These are phyloP conservation scores for Cryphonectria naterciae DNA, from an alignment of 2,329 filamentous ascomycete species.

Conservation along the genomic window DNA sequence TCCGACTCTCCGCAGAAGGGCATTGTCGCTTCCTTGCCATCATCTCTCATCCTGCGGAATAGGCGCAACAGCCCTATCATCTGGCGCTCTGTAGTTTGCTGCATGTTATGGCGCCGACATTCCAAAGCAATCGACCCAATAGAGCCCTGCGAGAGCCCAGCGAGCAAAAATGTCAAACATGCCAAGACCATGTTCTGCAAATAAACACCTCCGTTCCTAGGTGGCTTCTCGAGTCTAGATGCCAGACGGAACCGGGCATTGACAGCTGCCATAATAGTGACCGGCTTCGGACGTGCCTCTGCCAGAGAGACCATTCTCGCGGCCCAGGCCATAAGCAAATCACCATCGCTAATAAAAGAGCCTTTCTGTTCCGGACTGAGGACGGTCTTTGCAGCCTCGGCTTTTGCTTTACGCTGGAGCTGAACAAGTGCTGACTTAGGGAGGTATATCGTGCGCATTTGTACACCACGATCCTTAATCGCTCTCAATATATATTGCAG, in stretches of 20 bases:
- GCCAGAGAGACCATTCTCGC: constrained; percentile 31
- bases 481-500: constrained; percentile 37
- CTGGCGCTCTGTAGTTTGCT: constrained; percentile 42
- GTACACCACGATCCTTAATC: constrained; percentile 36
- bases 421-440: constrained; percentile 37
- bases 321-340: constrained; percentile 48
- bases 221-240: constrained; percentile 23
- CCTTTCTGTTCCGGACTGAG: constrained; percentile 25
- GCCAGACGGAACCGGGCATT: constrained; percentile 37
- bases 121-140: constrained; percentile 37
- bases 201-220: constrained; percentile 29
- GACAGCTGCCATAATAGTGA: constrained; percentile 35
- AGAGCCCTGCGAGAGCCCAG: constrained; percentile 33
- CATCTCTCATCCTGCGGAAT: constrained; percentile 30
- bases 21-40: constrained; percentile 31
- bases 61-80: constrained; percentile 37
- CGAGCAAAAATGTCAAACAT: constrained; percentile 32
- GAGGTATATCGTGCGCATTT: constrained; percentile 44
- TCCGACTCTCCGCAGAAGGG: constrained; percentile 39
- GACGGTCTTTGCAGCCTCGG: constrained; percentile 33
- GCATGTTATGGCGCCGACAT: constrained; percentile 39
- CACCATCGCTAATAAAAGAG: constrained; percentile 49
- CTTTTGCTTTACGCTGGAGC: constrained; percentile 38
- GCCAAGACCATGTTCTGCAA: constrained; percentile 36
- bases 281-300: constrained; percentile 31